Percentiles rank a stretch among this genome's conserved stretches.
Conservation (phyloP, 495 filamentous ascomycete species). For the Amniculicola lignicola region DNA sequence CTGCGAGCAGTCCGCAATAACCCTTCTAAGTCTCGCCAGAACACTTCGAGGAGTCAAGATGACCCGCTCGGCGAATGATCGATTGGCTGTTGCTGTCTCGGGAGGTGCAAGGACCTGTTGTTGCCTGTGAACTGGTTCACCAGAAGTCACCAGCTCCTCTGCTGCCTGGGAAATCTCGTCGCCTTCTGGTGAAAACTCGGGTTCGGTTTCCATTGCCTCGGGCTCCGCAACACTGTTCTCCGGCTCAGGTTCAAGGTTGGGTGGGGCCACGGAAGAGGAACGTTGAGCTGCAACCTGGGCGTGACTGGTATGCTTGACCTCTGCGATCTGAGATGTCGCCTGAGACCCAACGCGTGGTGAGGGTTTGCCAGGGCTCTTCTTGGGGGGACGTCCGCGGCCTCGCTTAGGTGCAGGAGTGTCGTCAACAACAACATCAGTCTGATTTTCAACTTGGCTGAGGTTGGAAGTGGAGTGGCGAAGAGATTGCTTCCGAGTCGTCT, state of each 20-base stretch:
- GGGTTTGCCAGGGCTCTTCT: too few species aligned
- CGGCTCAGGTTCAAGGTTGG: too few species aligned
- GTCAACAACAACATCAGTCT: conserved; percentile 25
- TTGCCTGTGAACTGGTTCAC: too few species aligned
- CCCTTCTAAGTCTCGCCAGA: conserved; percentile 27
- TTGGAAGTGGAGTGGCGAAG: conserved; percentile 19
- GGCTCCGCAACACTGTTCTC: too few species aligned
- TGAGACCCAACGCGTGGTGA: too few species aligned
- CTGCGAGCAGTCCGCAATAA: conserved; percentile 29
- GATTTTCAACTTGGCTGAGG: conserved; percentile 20
- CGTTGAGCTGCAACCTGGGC: conserved; percentile 23
- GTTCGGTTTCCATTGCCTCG: too few species aligned
- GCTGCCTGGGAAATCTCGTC: too few species aligned
- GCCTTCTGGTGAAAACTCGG: too few species aligned
- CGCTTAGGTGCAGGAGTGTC: conserved; percentile 34
- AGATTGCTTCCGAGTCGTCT: conserved; percentile 26
- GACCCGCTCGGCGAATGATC: conserved; percentile 13
- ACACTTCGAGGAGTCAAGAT: conserved; percentile 34
- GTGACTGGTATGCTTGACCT: conserved; percentile 29
- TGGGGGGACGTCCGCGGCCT: conserved; percentile 21
- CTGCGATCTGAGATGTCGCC: too few species aligned
- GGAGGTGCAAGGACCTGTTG: too few species aligned
- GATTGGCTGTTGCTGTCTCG: conserved; percentile 10
- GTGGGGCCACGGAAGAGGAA: conserved; percentile 1
- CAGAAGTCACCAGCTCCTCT: too few species aligned